Base-by-base conservation (phyloP, 75 land plant genomes). In the Cunninghamia lanceolata region DNA sequence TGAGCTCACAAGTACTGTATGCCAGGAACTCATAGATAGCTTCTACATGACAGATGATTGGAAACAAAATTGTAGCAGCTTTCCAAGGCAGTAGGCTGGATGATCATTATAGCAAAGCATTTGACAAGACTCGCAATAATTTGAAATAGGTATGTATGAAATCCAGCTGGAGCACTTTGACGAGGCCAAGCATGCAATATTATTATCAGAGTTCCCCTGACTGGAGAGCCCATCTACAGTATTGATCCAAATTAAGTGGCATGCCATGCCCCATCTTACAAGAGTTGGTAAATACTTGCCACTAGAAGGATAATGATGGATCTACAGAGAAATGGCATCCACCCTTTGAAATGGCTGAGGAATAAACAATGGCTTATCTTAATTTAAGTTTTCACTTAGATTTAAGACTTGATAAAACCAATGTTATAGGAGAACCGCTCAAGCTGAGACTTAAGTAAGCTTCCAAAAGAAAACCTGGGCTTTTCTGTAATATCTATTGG, bases 391-490 rank as follows among this genome's bases (percentile, higher is more conserved):
- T 4, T 77, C 80, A 21, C 46, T 78, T 19, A 8, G 13, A 79
- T 21, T 79, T 40, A 80, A 45, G 82, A 80, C 16, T 80, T 80
- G 82, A 45, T 80, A 43, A 80, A 52, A 45, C 82, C 82, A n/a
- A 80, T 43, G 82, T 80, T 80, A 45, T 80, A 80, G 28, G 82
- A 80, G 4, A 80, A 43, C 30, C 82, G 46, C 82, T 80, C 82
- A 40, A 80, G 15, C 50, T 80, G 82, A 45, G 82, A 80, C 36
- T 85, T 88, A 40, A 91, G 66, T 42, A 91, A 35, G 40, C 73
- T 84, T 3, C 91, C 92, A 83, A 90, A 90, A 13, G 87, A 91
- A 73, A 91, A 90, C 80, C 86, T 92, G 9, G 91, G 85, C 82
- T 86, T 83, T 1, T 87, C 88, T 71, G 86, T 83, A 0, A 45